phyloP scores from a whole-genome alignment of 2,329 filamentous ascomycete species.

The Botrytis medusae region DNA sequence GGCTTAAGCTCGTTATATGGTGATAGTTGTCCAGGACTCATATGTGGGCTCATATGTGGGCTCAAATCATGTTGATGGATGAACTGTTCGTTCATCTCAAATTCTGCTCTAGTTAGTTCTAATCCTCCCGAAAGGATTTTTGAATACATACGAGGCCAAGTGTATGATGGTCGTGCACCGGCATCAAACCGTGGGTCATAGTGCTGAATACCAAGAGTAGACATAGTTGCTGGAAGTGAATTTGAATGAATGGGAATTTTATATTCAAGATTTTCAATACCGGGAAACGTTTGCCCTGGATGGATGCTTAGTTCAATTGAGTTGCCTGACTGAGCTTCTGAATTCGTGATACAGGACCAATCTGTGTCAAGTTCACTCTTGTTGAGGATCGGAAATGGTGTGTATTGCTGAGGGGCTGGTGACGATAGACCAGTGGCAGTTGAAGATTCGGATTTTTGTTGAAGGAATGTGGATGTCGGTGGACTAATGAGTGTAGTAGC shows the following conservation, averaged over 20 bases:
- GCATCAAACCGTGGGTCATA: conserved; percentile 39
- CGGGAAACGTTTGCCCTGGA: conserved; percentile 31
- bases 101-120: conserved; percentile 34
- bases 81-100: conserved; percentile 38
- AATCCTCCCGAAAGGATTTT: neutral
- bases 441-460: conserved; percentile 9
- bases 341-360: conserved; percentile 35
- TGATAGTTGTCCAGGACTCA: conserved; percentile 34
- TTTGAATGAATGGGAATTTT: conserved; percentile 26
- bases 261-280: conserved; percentile 24
- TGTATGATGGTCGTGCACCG: conserved; percentile 35
- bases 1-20: conserved; percentile 38
- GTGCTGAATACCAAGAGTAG: conserved; percentile 38
- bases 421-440: conserved; percentile 22
- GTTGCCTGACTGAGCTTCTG: conserved; percentile 32
- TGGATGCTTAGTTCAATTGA: conserved; percentile 35
- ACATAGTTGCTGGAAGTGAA: conserved; percentile 26
- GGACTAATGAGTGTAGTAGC: conserved; percentile 20
- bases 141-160: conserved; percentile 39
- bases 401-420: conserved; percentile 33
- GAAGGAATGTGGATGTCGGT: conserved; percentile 22
- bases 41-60: conserved; percentile 29
- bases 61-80: conserved; percentile 31
- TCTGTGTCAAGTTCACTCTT: conserved; percentile 35
- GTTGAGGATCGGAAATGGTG: conserved; percentile 36